These are phyloP conservation scores for Candida neerlandica DNA, from an alignment of 1,139 yeast species.

Conservation along the genomic window DNA sequence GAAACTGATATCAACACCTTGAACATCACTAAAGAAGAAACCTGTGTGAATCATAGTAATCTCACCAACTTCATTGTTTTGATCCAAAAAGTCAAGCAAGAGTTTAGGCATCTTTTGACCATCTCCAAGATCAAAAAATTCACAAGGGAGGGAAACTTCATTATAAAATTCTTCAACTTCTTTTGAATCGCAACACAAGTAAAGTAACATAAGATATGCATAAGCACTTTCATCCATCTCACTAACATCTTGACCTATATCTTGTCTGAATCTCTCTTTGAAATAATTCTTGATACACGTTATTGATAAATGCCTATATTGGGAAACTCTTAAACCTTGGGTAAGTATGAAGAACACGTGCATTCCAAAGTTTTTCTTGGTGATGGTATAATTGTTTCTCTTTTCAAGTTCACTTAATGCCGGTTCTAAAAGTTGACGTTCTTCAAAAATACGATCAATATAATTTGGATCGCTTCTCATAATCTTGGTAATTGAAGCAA, in stretches of 20 bases:
- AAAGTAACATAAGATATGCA: slow-evolving; percentile 59
- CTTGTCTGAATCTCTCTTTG: slow-evolving; percentile 39
- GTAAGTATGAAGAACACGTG: slow-evolving; percentile 54
- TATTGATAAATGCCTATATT: slow-evolving; percentile 59
- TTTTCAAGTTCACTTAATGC: slow-evolving; percentile 50
- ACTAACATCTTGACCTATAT: slow-evolving; percentile 8
- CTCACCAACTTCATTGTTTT: slow-evolving; percentile 44
- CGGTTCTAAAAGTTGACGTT: slow-evolving; percentile 42
- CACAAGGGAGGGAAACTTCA: slow-evolving; percentile 44
- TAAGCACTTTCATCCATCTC: slow-evolving; percentile 23
- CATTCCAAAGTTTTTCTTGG: slow-evolving; percentile 54
- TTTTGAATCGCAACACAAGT: slow-evolving; percentile 49
- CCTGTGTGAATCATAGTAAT: slow-evolving; percentile 57
- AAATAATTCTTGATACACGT: slow-evolving; percentile 53
- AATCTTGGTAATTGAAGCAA: slow-evolving; percentile 30
- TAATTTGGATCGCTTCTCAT: slow-evolving; percentile 26
- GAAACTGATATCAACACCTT: slow-evolving; percentile 45
- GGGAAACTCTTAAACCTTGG: slow-evolving; percentile 67
- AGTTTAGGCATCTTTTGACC: slow-evolving; percentile 48
- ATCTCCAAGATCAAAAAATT: slow-evolving; percentile 31
- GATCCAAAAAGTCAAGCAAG: slow-evolving; percentile 51
- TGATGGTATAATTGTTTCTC: slow-evolving; percentile 43
- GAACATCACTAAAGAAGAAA: slow-evolving; percentile 45
- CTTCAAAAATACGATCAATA: slow-evolving; percentile 37
- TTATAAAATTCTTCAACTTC: slow-evolving; percentile 49